Conservation (phyloP, 345 rosid species). For the Bruguiera gymnorhiza region DNA sequence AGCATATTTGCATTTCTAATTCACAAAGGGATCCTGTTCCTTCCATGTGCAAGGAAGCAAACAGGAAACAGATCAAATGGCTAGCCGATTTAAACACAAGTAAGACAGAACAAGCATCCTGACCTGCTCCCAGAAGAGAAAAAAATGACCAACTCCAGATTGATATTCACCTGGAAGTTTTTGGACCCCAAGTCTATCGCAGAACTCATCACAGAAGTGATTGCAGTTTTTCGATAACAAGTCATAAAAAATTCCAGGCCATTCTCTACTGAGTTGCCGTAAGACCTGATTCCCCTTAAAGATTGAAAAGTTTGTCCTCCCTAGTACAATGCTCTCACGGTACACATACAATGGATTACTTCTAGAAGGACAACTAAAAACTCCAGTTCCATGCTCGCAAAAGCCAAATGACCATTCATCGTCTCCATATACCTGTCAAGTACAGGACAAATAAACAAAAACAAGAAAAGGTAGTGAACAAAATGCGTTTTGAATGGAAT, state of each 20-base stretch:
- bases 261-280: conserved; percentile 74
- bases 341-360: conserved; percentile 88
- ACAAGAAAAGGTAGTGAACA: neutral
- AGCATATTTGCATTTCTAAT: neutral
- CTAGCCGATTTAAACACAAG: conserved; percentile 1
- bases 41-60: neutral
- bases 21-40: neutral
- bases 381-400: conserved; percentile 93
- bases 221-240: conserved; percentile 86
- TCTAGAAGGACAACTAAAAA: conserved; percentile 73
- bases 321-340: conserved; percentile 72
- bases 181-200: conserved; percentile 77
- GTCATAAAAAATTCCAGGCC: conserved; percentile 80
- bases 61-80: conserved; percentile 1
- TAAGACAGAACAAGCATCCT: conserved; percentile 2
- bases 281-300: conserved; percentile 71
- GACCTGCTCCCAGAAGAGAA: neutral
- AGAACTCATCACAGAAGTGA: conserved; percentile 86
- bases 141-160: neutral
- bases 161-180: conserved; percentile 77
- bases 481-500: no score
- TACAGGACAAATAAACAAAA: conserved; percentile 4
- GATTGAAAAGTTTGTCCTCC: conserved; percentile 55
- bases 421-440: conserved; percentile 65
- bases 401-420: conserved; percentile 97